These are phyloP conservation scores for Calonectria leucothoes DNA, from an alignment of 2,329 filamentous ascomycete genomes.

Conservation along the genomic window DNA sequence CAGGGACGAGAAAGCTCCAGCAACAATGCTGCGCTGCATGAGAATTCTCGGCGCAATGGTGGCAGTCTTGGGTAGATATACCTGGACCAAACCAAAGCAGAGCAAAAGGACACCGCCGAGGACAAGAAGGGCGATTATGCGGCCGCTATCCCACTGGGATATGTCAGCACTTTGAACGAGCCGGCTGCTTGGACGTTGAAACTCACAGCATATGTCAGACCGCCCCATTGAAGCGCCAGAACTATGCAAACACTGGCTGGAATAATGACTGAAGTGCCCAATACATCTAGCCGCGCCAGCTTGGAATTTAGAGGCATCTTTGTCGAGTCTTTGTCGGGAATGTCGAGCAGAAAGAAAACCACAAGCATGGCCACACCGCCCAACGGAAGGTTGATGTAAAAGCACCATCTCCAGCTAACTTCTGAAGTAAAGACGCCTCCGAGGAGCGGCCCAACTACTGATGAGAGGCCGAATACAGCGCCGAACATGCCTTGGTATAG, in stretches of 20 bases:
- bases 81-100: conserved; percentile 53
- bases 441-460: not conserved
- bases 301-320: conserved; percentile 49
- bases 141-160: conserved; percentile 53
- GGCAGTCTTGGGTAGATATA: conserved; percentile 48
- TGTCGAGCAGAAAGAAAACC: conserved; percentile 37
- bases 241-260: conserved; percentile 60
- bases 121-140: conserved; percentile 57
- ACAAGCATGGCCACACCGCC: conserved; percentile 39
- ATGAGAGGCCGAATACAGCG: conserved; percentile 1
- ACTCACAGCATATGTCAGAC: conserved; percentile 46
- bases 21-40: conserved; percentile 52
- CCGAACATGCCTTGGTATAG: conserved; percentile 22
- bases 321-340: conserved; percentile 22
- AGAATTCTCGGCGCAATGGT: conserved; percentile 56
- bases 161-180: not conserved
- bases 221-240: conserved; percentile 61
- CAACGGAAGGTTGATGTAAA: conserved; percentile 16
- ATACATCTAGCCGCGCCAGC: conserved; percentile 61
- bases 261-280: conserved; percentile 66
- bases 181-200: conserved; percentile 24
- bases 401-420: conserved; percentile 16
- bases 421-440: conserved; percentile 2
- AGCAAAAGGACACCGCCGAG: conserved; percentile 53
- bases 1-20: conserved; percentile 44